These are phyloP conservation scores for Stereocaulon alpinum DNA, from an alignment of 495 filamentous ascomycete species.

Conservation along the genomic window DNA sequence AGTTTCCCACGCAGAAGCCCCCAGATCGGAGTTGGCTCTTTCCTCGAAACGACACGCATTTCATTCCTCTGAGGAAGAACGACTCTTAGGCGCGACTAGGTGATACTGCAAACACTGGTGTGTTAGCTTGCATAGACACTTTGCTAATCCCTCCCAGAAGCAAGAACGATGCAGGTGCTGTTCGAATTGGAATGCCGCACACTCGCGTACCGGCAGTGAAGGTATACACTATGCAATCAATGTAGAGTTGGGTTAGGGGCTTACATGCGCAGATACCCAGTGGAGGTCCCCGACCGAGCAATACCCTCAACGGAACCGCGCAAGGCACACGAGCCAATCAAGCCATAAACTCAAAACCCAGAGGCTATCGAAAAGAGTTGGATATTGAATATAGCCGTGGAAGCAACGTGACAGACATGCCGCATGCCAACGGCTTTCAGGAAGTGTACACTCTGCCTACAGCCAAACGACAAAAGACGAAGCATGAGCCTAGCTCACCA, in stretches of 20 bases:
- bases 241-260: background rate
- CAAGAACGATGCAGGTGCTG: conserved; percentile 8
- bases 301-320: conserved; percentile 10
- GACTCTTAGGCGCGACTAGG: conserved; percentile 9
- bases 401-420: conserved; percentile 7
- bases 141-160: background rate
- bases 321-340: background rate
- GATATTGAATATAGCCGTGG: conserved; percentile 5
- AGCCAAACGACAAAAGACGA: conserved; percentile 16
- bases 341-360: background rate
- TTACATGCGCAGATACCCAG: conserved; percentile 1
- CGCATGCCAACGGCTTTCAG: background rate
- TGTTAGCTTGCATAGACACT: background rate
- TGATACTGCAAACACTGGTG: background rate
- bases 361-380: conserved; percentile 2
- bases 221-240: background rate
- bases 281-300: conserved; percentile 12
- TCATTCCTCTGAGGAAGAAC: background rate
- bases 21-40: conserved; percentile 1
- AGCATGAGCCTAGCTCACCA: background rate
- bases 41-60: background rate
- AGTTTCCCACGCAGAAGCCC: conserved; percentile 1
- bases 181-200: conserved; percentile 8
- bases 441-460: background rate
- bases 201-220: background rate